Evolutionary conservation across 257 asterid species (phyloP).

Genomic region (Perilla frutescens): DNA sequence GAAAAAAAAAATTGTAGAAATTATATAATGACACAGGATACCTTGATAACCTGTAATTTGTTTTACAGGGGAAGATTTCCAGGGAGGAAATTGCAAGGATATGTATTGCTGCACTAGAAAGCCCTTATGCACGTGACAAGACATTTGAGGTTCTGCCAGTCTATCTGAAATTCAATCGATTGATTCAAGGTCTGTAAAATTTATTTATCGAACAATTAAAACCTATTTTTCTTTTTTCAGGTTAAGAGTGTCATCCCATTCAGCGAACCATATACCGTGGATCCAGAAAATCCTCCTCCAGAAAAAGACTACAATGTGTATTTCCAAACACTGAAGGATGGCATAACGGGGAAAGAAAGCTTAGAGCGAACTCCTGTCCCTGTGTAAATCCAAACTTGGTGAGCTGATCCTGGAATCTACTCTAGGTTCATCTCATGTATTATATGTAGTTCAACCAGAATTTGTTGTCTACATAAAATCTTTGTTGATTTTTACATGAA

Average conservation of each 20-base stretch:
- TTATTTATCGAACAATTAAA: neutral
- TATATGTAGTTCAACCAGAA: no score
- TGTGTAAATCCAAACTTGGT: constrained; percentile 47
- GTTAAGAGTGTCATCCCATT: constrained; percentile 92
- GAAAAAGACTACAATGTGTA: constrained; percentile 82
- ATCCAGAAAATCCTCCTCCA: constrained; percentile 93
- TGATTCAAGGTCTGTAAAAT: neutral
- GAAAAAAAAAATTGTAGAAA: neutral
- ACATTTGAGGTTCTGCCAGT: constrained; percentile 74
- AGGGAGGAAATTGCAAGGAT: constrained; percentile 93
- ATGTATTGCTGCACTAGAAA: constrained; percentile 85
- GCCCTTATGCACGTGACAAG: constrained; percentile 89
- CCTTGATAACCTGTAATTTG: constrained; percentile 3
- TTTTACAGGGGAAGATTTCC: constrained; percentile 80
- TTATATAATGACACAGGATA: neutral
- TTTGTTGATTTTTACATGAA: no score
- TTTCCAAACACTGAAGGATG: constrained; percentile 78
- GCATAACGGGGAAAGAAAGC: constrained; percentile 93
- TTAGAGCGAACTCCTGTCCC: constrained; percentile 71
- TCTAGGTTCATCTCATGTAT: neutral
- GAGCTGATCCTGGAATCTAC: constrained; percentile 17
- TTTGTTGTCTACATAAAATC: no score
- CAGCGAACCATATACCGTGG: constrained; percentile 91
- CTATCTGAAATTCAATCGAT: neutral
- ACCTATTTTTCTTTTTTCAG: constrained; percentile 43